A percentile compares a stretch with the other conserved stretches of the same genome.
Evolutionary conservation across 1,284 basidiomycete genomes (phyloP).

Genomic region (Ustilago bromivora): DNA sequence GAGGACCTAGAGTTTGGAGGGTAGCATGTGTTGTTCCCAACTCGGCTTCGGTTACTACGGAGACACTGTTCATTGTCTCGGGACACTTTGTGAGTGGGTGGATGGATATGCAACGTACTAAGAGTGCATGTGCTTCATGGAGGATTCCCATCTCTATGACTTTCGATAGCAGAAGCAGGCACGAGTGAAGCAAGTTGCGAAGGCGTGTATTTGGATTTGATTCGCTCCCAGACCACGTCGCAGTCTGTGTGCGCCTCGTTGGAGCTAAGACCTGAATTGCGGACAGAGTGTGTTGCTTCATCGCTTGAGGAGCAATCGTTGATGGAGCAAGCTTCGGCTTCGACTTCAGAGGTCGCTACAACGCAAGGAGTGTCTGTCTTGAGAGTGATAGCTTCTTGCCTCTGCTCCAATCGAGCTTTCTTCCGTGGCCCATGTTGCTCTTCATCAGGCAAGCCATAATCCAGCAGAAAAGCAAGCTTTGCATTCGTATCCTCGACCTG

Average conservation of each 20-base stretch:
- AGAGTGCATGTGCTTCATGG: background rate
- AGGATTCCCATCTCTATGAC: background rate
- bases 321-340: too few species aligned
- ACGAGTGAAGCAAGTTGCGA: background rate
- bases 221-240: background rate
- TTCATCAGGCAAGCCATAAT: constrained; percentile 10
- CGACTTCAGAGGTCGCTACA: too few species aligned
- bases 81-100: background rate
- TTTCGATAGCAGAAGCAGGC: background rate
- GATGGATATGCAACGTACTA: constrained; percentile 6
- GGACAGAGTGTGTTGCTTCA: too few species aligned
- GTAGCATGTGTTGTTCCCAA: background rate
- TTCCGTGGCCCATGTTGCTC: background rate
- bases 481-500: background rate
- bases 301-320: too few species aligned
- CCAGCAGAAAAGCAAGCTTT: background rate
- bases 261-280: too few species aligned
- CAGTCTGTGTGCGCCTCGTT: too few species aligned
- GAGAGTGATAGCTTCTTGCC: background rate
- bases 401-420: constrained; percentile 1
- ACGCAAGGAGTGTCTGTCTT: too few species aligned
- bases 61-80: constrained; percentile 3
- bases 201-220: background rate
- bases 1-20: background rate
- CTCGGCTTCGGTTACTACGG: background rate